Percentiles rank a stretch among this genome's conserved stretches.
Conservation (phyloP, 1,139 yeast genomes). For the Suhomyces choctaworum region DNA sequence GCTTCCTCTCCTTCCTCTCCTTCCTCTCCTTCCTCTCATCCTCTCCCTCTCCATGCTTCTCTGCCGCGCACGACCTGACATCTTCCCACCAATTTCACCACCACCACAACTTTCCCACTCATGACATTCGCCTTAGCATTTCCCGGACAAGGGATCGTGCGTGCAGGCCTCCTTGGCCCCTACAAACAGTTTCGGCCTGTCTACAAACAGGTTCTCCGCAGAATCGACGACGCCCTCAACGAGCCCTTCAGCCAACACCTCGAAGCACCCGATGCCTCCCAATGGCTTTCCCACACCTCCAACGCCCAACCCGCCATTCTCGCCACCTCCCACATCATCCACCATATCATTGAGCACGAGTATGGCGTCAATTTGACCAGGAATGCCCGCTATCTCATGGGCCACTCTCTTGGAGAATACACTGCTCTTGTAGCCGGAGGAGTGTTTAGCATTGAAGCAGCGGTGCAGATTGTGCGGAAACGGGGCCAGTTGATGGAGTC, state of each 20-base stretch:
- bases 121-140: conserved; percentile 35
- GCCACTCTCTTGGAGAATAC: conserved; percentile 64
- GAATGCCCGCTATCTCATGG: conserved; percentile 36
- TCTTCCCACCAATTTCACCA: too few relatives aligned
- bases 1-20: too few relatives aligned
- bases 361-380: conserved; percentile 24
- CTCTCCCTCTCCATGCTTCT: background rate
- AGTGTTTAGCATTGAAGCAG: conserved; percentile 40
- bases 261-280: conserved; percentile 9
- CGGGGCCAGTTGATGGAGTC: conserved; percentile 56
- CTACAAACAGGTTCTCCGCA: conserved; percentile 30
- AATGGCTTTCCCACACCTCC: conserved; percentile 33
- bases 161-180: conserved; percentile 30
- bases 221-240: conserved; percentile 65
- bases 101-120: too few relatives aligned
- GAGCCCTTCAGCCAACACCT: conserved; percentile 40
- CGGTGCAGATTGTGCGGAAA: conserved; percentile 48
- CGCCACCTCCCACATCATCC: conserved; percentile 44
- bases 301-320: conserved; percentile 66
- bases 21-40: background rate
- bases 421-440: conserved; percentile 49
- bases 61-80: too few relatives aligned
- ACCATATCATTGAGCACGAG: conserved; percentile 28
- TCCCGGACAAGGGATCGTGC: conserved; percentile 46
- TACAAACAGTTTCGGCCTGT: conserved; percentile 18